Evolutionary conservation across 345 rosid genomes (phyloP).

Genomic region (Moringa oleifera): DNA sequence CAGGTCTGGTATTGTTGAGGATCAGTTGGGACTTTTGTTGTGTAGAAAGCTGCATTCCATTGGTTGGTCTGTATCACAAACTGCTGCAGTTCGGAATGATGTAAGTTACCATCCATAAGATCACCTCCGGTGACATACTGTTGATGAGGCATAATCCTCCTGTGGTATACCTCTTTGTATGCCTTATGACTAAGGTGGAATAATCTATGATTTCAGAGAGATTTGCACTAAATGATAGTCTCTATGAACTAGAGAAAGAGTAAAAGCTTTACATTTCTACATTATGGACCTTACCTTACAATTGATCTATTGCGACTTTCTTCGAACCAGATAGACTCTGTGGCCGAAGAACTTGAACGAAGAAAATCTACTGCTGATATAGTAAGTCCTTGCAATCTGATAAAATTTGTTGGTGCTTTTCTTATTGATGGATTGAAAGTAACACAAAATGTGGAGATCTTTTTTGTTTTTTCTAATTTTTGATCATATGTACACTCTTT

Average conservation of each 20-base stretch:
- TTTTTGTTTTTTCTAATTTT: slow-evolving; percentile 5
- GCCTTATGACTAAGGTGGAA: not conserved
- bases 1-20: slow-evolving; percentile 97
- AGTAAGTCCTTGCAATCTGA: slow-evolving; percentile 38
- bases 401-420: slow-evolving; percentile 7
- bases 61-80: slow-evolving; percentile 75
- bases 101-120: slow-evolving; percentile 48
- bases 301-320: slow-evolving; percentile 19
- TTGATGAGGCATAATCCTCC: not conserved
- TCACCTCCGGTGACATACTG: not conserved
- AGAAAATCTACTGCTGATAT: slow-evolving; percentile 64
- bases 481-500: not conserved
- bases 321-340: slow-evolving; percentile 79
- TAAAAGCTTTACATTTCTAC: not conserved
- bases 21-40: slow-evolving; percentile 66
- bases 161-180: not conserved
- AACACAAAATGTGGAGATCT: not conserved
- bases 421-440: not conserved
- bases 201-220: not conserved
- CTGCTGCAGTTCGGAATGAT: slow-evolving; percentile 60
- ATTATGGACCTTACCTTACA: not conserved
- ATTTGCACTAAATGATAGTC: not conserved
- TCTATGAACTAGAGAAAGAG: not conserved
- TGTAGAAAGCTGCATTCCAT: slow-evolving; percentile 70
- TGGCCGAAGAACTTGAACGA: slow-evolving; percentile 92